Evolutionary conservation across 371 early-diverging fungal genomes (phyloP), one percentile per base, ranked within the genome.

Genomic region (Circinella minor): DNA sequence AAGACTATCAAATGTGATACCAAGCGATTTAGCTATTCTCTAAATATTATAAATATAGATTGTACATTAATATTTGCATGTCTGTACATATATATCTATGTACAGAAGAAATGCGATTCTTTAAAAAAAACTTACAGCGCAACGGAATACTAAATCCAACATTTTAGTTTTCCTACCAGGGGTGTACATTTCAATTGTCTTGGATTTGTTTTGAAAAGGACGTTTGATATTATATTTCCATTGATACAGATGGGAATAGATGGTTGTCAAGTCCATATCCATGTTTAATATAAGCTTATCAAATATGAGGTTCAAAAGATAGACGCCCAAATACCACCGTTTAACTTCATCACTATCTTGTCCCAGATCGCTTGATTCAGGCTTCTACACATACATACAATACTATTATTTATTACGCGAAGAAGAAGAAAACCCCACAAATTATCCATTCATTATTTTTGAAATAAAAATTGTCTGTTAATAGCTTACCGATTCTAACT

Each of bases 221-320:
- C 51, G 48, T 9, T 61, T 59, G 1, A 66, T 36, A 46, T 62
- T 57, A 39, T 69, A 68, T 18, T 63, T 64, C 49, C 47, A 51
- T 5, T n/a, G 73, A 48, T 64, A 66, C 4, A 13, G 55, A 3
- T 60, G 60, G 14, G 39, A 37, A 38, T 73, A 73, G 15, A 62
- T 39, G 8, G 47, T 47, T 9, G 60, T 38, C 60, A 73, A 36
- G 15, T 61, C 20, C 61, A 73, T 48, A 34, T 73, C 69, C 66
- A 73, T 7, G 17, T 68, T 59, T 36, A 65, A 64, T 9, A 73
- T 18, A 14, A 73, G 15, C 18, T 65, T 60, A 7, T 73, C 69
- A 47, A 68, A 69, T 17, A 61, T 36, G 11, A 62, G 15, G 2
- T 47, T 13, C 6, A 73, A 38, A 1, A 73, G 15, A 39, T 65